These are phyloP conservation scores for Paraglomus brasilianum DNA, from an alignment of 192 early-diverging fungal genomes.

Conservation along the genomic window DNA sequence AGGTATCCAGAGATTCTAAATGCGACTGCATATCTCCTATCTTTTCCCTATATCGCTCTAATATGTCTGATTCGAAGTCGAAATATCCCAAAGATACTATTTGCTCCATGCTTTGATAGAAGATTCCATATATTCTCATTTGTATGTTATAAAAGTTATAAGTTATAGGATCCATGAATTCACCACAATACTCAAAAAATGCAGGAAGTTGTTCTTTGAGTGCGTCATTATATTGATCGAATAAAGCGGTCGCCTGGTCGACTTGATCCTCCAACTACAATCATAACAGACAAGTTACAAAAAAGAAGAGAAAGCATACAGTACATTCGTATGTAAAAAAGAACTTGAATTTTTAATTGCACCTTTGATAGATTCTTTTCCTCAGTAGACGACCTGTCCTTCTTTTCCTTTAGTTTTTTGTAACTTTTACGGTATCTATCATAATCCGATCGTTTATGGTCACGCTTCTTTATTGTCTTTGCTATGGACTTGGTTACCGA, in stretches of 20 bases:
- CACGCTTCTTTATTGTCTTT: constrained; percentile 83
- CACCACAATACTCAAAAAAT: constrained; percentile 69
- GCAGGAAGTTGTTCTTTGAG: constrained; percentile 78
- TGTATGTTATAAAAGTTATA: constrained; percentile 83
- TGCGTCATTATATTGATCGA: constrained; percentile 78
- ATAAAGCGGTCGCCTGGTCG: constrained; percentile 81
- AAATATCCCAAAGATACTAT: constrained; percentile 51
- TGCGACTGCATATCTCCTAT: constrained; percentile 35
- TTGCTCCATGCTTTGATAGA: constrained; percentile 61
- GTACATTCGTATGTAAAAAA: not conserved
- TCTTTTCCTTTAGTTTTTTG: constrained; percentile 73
- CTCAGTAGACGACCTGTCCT: constrained; percentile 57
- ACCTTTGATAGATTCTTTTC: constrained; percentile 67
- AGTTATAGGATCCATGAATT: constrained; percentile 89
- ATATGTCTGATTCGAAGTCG: constrained; percentile 48
- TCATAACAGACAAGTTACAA: not conserved
- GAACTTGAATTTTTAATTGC: not conserved
- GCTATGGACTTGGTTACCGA: constrained; percentile 74
- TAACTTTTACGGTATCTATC: constrained; percentile 76
- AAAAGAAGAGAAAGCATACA: not conserved
- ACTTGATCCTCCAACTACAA: constrained; percentile 63
- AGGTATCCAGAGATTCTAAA: constrained; percentile 32
- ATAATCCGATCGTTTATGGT: constrained; percentile 91
- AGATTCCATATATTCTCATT: constrained; percentile 67
- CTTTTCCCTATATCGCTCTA: constrained; percentile 43